Base-by-base conservation (phyloP, 2,329 filamentous ascomycete genomes). In the Plenodomus tracheiphilus region DNA sequence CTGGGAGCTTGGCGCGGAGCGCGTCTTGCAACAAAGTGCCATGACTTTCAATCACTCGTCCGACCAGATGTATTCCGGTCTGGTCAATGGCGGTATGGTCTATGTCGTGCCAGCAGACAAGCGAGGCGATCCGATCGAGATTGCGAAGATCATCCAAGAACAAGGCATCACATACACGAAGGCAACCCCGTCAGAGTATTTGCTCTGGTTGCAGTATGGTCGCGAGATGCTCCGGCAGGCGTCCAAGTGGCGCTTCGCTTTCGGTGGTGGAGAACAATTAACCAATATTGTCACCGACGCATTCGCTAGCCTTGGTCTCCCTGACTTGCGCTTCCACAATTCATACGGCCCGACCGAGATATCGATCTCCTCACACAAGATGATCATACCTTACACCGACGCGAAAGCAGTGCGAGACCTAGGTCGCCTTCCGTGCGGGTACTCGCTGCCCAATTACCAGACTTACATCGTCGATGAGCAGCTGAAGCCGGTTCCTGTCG, bases 141-240 rank as follows among this genome's bases (percentile, higher is more conserved):
- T 80, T 4, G 52, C 67, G 0, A 51, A 70, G 0, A 41, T 77
- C 15, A 75, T 81, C 5, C 37, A 34, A 0, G n/a, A 61, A 1
- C 51, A 75, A 6, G 41, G 53, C 1, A 62, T 81, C 22, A 75
- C 71, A 0, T 64, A 65, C 30, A 79, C 75, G 0, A 57, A 53
- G 2, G 69, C 66, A 2, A 76, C 73, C 1, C 76, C 77, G 0
- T 74, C 78, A 0, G 77, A 80, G 51, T 36, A n/a, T n/a, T n/a
- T 15, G 15, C 6, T n/a, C 5, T 36, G 34, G 34, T 7, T 36
- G 15, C 34, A 18, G n/a, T 35, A 36, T 36, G 34, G 34, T 15
- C 15, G 15, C 7, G 17, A n/a, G 5, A 18, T 7, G 6, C 17
- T 36, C 7, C 6, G 5, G 6, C 5, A 36, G 34, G 34, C 34